phyloP scores from a whole-genome alignment of 225 moss, liverwort and hornwort genomes.

The Asterella californica region DNA sequence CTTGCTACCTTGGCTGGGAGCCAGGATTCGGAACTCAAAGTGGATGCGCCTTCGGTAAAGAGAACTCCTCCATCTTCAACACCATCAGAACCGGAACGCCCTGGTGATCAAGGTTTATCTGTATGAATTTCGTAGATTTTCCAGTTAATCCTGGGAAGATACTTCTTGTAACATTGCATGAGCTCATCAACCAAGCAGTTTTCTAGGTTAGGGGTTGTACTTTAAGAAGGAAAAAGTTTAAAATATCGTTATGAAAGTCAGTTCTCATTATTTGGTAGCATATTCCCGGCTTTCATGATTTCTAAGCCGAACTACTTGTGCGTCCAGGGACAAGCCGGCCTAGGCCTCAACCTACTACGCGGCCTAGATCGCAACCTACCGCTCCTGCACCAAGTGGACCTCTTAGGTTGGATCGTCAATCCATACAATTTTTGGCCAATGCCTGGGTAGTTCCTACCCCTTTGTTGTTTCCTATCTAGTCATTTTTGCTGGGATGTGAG shows the following conservation, averaged over 20 bases:
- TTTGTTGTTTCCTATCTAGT: not conserved
- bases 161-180: not conserved
- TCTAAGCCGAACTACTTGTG: not conserved
- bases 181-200: not conserved
- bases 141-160: not conserved
- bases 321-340: constrained; percentile 4
- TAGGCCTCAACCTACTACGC: not conserved
- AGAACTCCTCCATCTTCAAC: constrained; percentile 31
- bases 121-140: not conserved
- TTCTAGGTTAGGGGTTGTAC: not conserved
- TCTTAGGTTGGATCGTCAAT: constrained; percentile 61
- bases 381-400: constrained; percentile 47
- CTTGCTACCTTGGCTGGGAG: constrained; percentile 3
- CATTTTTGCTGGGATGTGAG: not conserved
- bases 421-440: constrained; percentile 89
- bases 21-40: constrained; percentile 65
- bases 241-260: too few species aligned
- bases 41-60: constrained; percentile 56
- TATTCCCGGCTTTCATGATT: not conserved
- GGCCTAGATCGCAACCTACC: constrained; percentile 44
- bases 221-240: too few species aligned
- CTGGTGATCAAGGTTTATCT: constrained; percentile 7
- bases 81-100: constrained; percentile 3
- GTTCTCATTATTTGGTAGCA: not conserved
- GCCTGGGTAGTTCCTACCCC: constrained; percentile 65